Conservation (phyloP, 371 early-diverging fungal species). For the Scutellospora calospora region DNA sequence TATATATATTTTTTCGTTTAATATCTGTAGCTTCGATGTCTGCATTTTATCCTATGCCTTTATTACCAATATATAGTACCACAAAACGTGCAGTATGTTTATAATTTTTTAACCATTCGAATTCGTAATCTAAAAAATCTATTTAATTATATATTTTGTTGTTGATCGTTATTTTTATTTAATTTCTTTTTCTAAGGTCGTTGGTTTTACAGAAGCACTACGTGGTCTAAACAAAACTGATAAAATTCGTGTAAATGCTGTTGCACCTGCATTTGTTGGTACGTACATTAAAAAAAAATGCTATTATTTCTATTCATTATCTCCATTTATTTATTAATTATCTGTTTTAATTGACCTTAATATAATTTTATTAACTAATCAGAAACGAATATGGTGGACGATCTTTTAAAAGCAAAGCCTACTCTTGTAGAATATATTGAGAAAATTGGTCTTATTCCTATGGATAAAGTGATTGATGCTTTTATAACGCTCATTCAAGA, state of each 20-base stretch:
- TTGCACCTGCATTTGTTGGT: constrained; percentile 81
- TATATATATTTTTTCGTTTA: background rate
- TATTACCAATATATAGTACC: constrained; percentile 80
- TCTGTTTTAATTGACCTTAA: too few relatives aligned
- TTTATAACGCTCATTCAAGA: too few relatives aligned
- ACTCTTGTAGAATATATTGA: too few relatives aligned
- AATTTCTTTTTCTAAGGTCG: constrained; percentile 48
- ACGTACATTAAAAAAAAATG: background rate
- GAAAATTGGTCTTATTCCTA: too few relatives aligned
- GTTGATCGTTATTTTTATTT: background rate
- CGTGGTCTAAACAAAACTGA: constrained; percentile 54
- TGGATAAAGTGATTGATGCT: too few relatives aligned
- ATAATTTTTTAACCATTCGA: background rate
- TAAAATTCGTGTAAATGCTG: constrained; percentile 75
- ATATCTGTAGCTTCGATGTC: constrained; percentile 71
- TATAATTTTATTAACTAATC: too few relatives aligned
- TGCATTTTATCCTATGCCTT: constrained; percentile 71
- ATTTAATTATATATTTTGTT: too few relatives aligned
- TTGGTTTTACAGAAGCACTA: constrained; percentile 69
- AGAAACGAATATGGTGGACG: too few relatives aligned
- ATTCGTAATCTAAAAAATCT: too few relatives aligned
- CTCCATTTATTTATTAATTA: too few relatives aligned
- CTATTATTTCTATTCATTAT: too few relatives aligned
- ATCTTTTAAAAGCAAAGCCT: too few relatives aligned
- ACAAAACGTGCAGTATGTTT: constrained; percentile 70